Percentiles rank a stretch among this genome's conserved stretches.
These are phyloP conservation scores for Thelephora terrestris DNA, from an alignment of 1,284 basidiomycete species.

Conservation along the genomic window DNA sequence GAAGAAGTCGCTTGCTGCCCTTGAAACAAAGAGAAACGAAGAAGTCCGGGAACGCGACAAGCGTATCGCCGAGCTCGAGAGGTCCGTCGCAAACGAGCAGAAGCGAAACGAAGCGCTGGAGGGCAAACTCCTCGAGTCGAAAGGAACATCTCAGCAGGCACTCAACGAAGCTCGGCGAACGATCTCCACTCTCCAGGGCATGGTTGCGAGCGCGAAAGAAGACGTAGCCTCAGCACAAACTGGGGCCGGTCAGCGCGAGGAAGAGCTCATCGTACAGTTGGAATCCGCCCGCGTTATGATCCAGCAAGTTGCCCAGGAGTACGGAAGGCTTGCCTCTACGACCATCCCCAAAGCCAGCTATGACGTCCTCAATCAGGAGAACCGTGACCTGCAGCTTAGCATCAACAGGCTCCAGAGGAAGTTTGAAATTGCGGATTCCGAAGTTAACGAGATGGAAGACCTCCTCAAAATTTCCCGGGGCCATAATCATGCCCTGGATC, in stretches of 20 bases:
- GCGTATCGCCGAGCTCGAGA: constrained; percentile 48
- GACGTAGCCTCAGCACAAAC: constrained; percentile 15
- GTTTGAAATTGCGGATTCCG: constrained; percentile 54
- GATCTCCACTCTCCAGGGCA: constrained; percentile 23
- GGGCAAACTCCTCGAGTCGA: constrained; percentile 31
- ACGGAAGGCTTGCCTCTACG: constrained; percentile 44
- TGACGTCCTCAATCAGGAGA: constrained; percentile 33
- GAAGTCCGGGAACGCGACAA: constrained; percentile 46
- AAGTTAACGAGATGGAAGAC: constrained; percentile 53
- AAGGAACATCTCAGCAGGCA: constrained; percentile 34
- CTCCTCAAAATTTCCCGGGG: constrained; percentile 50
- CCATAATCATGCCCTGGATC: constrained; percentile 35
- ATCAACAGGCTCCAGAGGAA: constrained; percentile 51
- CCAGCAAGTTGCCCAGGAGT: constrained; percentile 41
- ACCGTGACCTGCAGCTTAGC: constrained; percentile 31
- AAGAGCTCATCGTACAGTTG: constrained; percentile 37
- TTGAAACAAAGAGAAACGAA: constrained; percentile 41
- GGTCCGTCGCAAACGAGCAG: constrained; percentile 35
- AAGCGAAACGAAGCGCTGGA: constrained; percentile 40
- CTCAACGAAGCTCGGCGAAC: constrained; percentile 24
- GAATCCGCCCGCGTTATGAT: constrained; percentile 37
- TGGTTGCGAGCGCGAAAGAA: constrained; percentile 22
- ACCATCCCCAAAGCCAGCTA: constrained; percentile 34
- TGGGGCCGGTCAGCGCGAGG: constrained; percentile 27
- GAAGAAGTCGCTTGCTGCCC: constrained; percentile 38